Percentiles rank a stretch among this genome's conserved stretches.
Evolutionary conservation across 225 moss, liverwort and hornwort species (phyloP).

Genomic region (Marchantia paleacea): DNA sequence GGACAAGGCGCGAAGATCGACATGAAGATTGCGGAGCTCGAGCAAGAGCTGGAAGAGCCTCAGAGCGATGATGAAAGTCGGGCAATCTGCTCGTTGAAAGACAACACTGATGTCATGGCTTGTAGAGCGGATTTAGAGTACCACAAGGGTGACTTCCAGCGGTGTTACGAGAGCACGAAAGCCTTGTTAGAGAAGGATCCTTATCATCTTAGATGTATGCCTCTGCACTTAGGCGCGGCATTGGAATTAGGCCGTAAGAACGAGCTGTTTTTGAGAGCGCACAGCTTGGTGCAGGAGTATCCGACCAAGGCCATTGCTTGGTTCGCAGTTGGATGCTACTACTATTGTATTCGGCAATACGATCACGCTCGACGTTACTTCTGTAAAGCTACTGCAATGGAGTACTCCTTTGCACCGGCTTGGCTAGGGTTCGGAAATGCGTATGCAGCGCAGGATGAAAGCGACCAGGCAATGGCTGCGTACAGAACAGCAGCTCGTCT

Average conservation of each 20-base stretch:
- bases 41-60: constrained; percentile 70
- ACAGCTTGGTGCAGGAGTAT: constrained; percentile 97
- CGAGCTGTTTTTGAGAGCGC: constrained; percentile 89
- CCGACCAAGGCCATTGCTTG: constrained; percentile 89
- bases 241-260: constrained; percentile 91
- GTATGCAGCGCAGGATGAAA: constrained; percentile 98
- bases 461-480: constrained; percentile 99
- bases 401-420: constrained; percentile 90
- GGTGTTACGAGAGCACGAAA: constrained; percentile 95
- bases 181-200: constrained; percentile 95
- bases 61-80: constrained; percentile 59
- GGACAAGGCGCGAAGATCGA: constrained; percentile 76
- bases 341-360: constrained; percentile 92
- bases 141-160: constrained; percentile 89
- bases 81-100: constrained; percentile 74
- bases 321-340: constrained; percentile 99
- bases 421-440: constrained; percentile 99
- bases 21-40: constrained; percentile 77
- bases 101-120: constrained; percentile 90
- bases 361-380: constrained; percentile 97
- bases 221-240: constrained; percentile 84
- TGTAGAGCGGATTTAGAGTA: constrained; percentile 95
- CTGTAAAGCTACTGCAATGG: constrained; percentile 94
- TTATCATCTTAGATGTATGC: constrained; percentile 88
- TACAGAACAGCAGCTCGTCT: constrained; percentile 96